Evolutionary conservation across 805 yeast genomes (phyloP).

Genomic region (Candida koratica): DNA sequence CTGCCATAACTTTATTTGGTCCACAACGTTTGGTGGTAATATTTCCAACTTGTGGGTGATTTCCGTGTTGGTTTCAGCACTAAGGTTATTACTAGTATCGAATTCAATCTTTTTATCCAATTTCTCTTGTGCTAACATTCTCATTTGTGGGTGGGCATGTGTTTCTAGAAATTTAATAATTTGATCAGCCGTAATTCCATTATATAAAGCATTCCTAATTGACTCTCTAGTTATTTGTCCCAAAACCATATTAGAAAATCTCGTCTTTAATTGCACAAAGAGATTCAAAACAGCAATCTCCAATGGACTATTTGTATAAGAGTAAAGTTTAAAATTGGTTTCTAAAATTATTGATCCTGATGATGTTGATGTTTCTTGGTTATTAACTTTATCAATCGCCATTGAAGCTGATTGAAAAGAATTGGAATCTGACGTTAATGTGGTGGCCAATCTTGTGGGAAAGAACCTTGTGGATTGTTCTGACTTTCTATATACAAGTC

Average conservation of each 20-base stretch:
- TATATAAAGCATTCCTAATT: conserved; percentile 72
- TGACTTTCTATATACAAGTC: conserved; percentile 66
- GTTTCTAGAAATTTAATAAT: conserved; percentile 82
- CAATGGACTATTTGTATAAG: conserved; percentile 89
- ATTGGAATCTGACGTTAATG: conserved; percentile 79
- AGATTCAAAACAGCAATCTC: conserved; percentile 90
- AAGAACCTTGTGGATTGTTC: conserved; percentile 64
- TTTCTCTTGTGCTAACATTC: conserved; percentile 64
- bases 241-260: conserved; percentile 89
- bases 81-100: conserved; percentile 47
- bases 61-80: conserved; percentile 40
- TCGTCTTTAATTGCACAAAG: conserved; percentile 77
- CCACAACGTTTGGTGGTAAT: conserved; percentile 93
- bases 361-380: conserved; percentile 39
- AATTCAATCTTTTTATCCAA: conserved; percentile 65
- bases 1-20: conserved; percentile 95
- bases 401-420: conserved; percentile 69
- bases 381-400: conserved; percentile 62
- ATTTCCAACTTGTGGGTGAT: conserved; percentile 55
- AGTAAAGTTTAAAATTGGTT: conserved; percentile 89
- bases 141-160: conserved; percentile 94
- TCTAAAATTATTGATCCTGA: conserved; percentile 80
- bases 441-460: conserved; percentile 88
- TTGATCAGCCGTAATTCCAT: conserved; percentile 94
- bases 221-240: conserved; percentile 94